Evolutionary conservation across 768 basidiomycete genomes (phyloP), one percentile per base, ranked within the genome.

Genomic region (Tremella fuciformis): DNA sequence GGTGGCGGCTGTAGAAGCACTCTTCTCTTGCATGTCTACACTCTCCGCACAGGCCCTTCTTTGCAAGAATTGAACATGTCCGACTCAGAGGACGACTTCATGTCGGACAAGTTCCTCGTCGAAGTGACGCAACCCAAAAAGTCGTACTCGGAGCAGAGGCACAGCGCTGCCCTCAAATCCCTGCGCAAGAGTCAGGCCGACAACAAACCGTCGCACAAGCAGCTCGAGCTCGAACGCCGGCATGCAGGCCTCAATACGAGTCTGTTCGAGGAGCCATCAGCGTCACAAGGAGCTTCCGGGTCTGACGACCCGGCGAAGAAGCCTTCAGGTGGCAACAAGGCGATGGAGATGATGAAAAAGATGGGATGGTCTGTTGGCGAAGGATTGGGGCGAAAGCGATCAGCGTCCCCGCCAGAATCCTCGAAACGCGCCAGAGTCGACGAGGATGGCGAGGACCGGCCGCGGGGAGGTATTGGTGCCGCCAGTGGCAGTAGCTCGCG

Each of bases 361-460:
- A 76, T 76, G 75, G 75, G 75, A 38, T 76, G 75, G 75, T 74
- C 74, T 57, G 59, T 67, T 4, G 75, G 75, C 11, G 73, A 76
- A 58, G 67, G 70, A 16, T 47, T 76, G 29, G 75, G 75, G 8
- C 71, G 64, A 57, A 62, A 66, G 42, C 55, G 64, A 21, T 59
- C 59, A 18, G 25, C 60, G 15, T 59, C 61, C 2, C 66, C 68
- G 13, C 48, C 53, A 15, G 13, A 24, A 41, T 40, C 49, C 15
- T 8, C 47, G 18, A 66, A 66, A 50, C 42, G 61, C 16, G 55
- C 47, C n/a, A 53, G 44, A 55, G 22, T 59, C 19, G 55, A 61
- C 19, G 55, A 58, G 39, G 63, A 63, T 4, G 63, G 53, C 16
- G 58, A 57, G 0, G 64, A 58, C 9, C 41, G 40, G 16, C 59